Evolutionary conservation across 495 filamentous ascomycete species (phyloP), one percentile per base, ranked within the genome.

Genomic region (Neurospora sp.): DNA sequence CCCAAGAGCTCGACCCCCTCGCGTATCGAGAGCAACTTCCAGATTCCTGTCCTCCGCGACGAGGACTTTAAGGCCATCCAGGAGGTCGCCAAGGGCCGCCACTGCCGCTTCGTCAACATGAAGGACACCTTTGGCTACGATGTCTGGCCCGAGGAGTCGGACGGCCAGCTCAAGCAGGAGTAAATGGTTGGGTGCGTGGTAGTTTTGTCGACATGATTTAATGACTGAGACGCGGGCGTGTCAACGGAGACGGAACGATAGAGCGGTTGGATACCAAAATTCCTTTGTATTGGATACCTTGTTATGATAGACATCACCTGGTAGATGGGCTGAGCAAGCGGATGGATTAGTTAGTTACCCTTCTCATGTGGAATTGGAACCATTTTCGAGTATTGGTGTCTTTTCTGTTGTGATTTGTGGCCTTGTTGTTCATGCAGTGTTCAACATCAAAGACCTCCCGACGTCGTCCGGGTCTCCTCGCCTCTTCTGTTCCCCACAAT

Each of bases 61-160:
- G 81, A 76, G 68, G 82, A 85, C 53, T 85, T 85, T 68, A 68
- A 77, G 70, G 82, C 81, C 16, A 71, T 85, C 65, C 74, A 84
- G 74, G 74, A 75, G 35, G 83, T 85, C 1, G 82, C 84, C 4
- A 77, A 76, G 81, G 90, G 80, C 39, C 73, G 81, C 70, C 87
- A 90, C 77, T 85, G 83, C 71, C 87, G 91, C 71, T 93, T 94
- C 78, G 90, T 94, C 47, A 92, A 94, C 81, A 93, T 93, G 91
- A 93, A 91, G 83, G 90, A 93, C 71, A 85, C 83, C 1, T 87
- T 87, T 76, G 84, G 86, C 14, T 85, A 83, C 69, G 82, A 88
- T 72, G 78, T 85, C 35, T 85, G 83, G 83, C 79, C 85, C 4
- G 84, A 82, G 59, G 86, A 87, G 73, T 61, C 69, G 5, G 53